Conservation (phyloP, 164 flowering plant species). For the Vitis riparia region DNA sequence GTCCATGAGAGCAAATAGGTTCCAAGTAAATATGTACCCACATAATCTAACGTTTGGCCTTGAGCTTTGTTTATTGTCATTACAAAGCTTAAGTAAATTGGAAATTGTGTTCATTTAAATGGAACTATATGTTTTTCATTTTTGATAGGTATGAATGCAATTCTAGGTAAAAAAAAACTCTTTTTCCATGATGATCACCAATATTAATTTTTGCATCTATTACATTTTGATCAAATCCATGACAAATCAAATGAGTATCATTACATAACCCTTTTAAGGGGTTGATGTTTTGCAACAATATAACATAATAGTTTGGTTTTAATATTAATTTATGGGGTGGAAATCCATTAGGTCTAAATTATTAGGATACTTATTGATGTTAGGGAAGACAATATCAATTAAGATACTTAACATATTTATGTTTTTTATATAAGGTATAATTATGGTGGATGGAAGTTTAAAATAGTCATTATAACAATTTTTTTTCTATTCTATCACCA, state of each 20-base stretch:
- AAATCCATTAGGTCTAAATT: background rate
- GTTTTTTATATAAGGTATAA: background rate
- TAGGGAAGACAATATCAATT: background rate
- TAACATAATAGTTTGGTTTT: too few relatives aligned
- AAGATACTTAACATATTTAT: background rate
- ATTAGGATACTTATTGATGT: too few relatives aligned
- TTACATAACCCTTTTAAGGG: too few relatives aligned
- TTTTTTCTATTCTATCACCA: background rate
- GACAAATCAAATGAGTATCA: too few relatives aligned
- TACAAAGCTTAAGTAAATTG: background rate
- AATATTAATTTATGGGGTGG: too few relatives aligned
- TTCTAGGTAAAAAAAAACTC: too few relatives aligned
- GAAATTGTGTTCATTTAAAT: conserved; percentile 5
- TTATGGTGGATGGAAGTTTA: background rate
- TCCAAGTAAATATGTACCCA: conserved; percentile 2
- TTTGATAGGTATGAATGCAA: too few relatives aligned
- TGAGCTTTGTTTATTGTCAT: conserved; percentile 9
- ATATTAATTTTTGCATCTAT: too few relatives aligned
- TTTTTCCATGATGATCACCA: too few relatives aligned
- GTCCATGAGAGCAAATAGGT: conserved; percentile 4
- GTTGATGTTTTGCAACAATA: too few relatives aligned
- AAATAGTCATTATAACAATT: background rate
- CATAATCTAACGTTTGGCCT: conserved; percentile 2
- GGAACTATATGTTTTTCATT: background rate
- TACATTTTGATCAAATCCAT: too few relatives aligned